Conservation (phyloP, 129 eudicot genomes). For the Mikania micrantha region DNA sequence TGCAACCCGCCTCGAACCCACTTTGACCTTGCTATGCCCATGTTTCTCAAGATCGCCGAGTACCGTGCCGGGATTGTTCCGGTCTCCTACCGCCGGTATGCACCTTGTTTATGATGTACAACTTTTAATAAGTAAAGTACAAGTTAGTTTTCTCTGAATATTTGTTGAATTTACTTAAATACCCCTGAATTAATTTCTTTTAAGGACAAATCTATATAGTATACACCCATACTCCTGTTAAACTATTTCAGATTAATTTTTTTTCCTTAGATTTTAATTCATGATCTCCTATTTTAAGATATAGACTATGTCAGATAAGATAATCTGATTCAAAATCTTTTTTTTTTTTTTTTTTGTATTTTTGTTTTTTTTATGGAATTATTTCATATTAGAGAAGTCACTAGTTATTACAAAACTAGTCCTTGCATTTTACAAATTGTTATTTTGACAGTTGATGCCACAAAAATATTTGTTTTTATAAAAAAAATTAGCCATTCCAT, state of each 20-base stretch:
- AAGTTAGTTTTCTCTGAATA: neutral
- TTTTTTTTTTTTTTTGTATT: no score
- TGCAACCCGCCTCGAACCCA: slow-evolving; percentile 93
- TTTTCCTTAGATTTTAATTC: no score
- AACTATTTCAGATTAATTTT: no score
- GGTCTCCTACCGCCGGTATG: slow-evolving; percentile 73
- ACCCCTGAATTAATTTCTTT: neutral
- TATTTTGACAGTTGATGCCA: neutral
- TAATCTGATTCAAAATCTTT: no score
- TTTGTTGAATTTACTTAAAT: neutral
- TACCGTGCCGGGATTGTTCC: slow-evolving; percentile 96
- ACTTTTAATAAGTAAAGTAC: neutral
- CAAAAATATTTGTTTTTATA: no score
- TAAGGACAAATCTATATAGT: no score
- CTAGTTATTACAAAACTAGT: neutral
- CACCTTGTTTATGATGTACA: neutral
- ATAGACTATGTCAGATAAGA: no score
- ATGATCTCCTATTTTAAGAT: no score
- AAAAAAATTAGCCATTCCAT: no score
- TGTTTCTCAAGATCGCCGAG: slow-evolving; percentile 83
- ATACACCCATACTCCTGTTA: no score
- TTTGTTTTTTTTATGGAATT: no score
- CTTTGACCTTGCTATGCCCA: slow-evolving; percentile 91
- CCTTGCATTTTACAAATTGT: neutral
- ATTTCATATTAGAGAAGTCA: no score